phyloP scores from a whole-genome alignment of 495 filamentous ascomycete species.

The Mytilinidion resinicola region DNA sequence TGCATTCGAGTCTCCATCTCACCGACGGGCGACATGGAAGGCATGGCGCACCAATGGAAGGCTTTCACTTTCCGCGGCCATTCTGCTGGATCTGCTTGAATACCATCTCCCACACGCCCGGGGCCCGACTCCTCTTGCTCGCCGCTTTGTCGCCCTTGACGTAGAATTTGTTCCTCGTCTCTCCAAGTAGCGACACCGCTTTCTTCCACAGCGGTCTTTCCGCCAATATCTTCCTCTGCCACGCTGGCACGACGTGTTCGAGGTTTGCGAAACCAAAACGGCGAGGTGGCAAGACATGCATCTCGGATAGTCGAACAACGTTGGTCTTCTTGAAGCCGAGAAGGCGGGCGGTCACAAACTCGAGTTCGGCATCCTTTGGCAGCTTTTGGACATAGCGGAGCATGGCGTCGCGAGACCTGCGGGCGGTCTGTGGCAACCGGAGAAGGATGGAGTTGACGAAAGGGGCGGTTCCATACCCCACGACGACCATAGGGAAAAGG shows the following conservation, averaged over 20 bases:
- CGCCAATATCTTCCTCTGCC: not conserved
- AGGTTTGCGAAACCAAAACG: conserved; percentile 50
- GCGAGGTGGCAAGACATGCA: conserved; percentile 36
- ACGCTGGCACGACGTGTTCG: conserved; percentile 28
- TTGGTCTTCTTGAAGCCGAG: conserved; percentile 50
- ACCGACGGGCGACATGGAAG: too few relatives aligned
- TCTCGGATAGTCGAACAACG: conserved; percentile 44
- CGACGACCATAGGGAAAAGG: conserved; percentile 58
- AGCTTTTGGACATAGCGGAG: conserved; percentile 56
- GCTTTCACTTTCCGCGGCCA: too few relatives aligned
- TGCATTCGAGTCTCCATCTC: too few relatives aligned
- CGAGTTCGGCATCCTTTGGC: conserved; percentile 56
- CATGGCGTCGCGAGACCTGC: conserved; percentile 60
- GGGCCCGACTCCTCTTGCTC: conserved; percentile 13
- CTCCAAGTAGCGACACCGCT: not conserved
- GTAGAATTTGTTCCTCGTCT: conserved; percentile 9
- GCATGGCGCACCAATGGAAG: too few relatives aligned
- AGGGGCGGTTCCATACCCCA: conserved; percentile 51
- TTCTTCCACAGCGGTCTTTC: conserved; percentile 4
- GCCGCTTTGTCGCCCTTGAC: conserved; percentile 2
- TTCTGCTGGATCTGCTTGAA: conserved; percentile 17
- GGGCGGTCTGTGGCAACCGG: conserved; percentile 31
- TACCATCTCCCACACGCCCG: conserved; percentile 23
- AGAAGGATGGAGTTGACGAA: conserved; percentile 29
- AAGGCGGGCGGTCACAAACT: conserved; percentile 65